Base-by-base conservation (phyloP, 139 green algal species). In the Tetradesmus lagerheimii region DNA sequence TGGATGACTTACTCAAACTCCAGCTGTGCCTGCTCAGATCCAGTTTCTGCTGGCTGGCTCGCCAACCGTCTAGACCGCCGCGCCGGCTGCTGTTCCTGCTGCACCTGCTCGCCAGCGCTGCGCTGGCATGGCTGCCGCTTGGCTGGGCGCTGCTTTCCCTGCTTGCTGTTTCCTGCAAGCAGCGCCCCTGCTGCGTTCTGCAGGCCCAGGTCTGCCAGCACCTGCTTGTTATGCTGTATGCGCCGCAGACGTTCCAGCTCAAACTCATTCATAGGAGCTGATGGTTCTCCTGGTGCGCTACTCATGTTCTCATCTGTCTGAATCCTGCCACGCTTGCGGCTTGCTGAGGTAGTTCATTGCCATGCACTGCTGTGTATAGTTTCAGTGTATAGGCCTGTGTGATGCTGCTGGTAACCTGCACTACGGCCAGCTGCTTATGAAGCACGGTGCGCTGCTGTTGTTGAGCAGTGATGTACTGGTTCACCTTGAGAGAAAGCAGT, bases 201-300 rank as follows among this genome's bases (percentile, higher is more conserved):
- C 37, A 88, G 64, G 2, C 83, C 83, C 37, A 88, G 37, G 4
- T 62, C 38, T n/a, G 64, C 62, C 37, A 88, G 38, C 64, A 88
- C 83, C 83, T 80, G 83, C 83, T 62, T 80, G 64, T 88, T 88
- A 1, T 8, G 38, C 29, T 80, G 62, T 66, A 88, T 88, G 64
- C 83, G 83, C 31, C 31, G 15, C 38, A 88, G 64, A 25, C 83
- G 83, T 23, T 77, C 38, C n/a, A 45, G 38, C 64, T 88, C 83
- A 75, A 81, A 88, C 29, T 80, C 83, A 4, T 15, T 67, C 38
- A 80, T 8, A 2, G 25, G 38, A 23, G 34, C 20, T 53, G 57
- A 27, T 79, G 71, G 71, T 38, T 37, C 71, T 23, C n/a, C 29
- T 6, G 31, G 9, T 79, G 29, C n/a, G 11, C n/a, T 79, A 4